Conservation (phyloP, 768 basidiomycete species). For the Pholiota molesta region DNA sequence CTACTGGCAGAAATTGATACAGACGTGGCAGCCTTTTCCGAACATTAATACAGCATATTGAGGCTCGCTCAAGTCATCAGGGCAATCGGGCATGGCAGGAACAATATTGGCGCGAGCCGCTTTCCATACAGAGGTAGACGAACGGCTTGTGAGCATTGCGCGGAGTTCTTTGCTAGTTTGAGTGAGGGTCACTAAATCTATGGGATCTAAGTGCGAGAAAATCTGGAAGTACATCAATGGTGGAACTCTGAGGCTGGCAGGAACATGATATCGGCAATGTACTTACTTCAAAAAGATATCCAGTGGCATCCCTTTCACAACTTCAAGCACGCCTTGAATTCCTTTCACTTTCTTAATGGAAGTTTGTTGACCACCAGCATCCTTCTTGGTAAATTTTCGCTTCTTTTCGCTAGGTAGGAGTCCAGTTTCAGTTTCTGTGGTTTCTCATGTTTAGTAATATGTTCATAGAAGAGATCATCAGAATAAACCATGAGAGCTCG, state of each 20-base stretch:
- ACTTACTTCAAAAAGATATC: slow-evolving; percentile 1
- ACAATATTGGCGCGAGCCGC: slow-evolving; percentile 28
- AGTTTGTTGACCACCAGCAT: not conserved
- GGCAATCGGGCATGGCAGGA: slow-evolving; percentile 25
- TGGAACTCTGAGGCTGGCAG: not conserved
- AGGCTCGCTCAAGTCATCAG: slow-evolving; percentile 33
- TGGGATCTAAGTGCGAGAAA: slow-evolving; percentile 34
- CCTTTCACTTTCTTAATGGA: not conserved
- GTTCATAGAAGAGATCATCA: not conserved
- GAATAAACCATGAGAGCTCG: not conserved
- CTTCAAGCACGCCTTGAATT: slow-evolving; percentile 2
- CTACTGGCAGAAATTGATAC: not conserved
- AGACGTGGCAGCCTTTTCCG: slow-evolving; percentile 14
- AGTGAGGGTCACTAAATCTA: slow-evolving; percentile 39
- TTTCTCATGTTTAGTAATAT: not conserved
- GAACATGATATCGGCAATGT: not conserved
- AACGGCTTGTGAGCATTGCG: slow-evolving; percentile 29
- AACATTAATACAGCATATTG: slow-evolving; percentile 32
- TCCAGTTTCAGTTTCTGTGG: not conserved
- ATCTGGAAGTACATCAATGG: slow-evolving; percentile 25
- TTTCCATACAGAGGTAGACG: slow-evolving; percentile 33
- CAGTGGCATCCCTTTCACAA: slow-evolving; percentile 1
- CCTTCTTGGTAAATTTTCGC: not conserved
- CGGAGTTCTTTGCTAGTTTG: slow-evolving; percentile 36
- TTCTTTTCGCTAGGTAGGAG: not conserved